A percentile compares a stretch with the other conserved stretches of the same genome.
Conservation (phyloP, 2,329 filamentous ascomycete species). For the Macrophomina phaseolina region DNA sequence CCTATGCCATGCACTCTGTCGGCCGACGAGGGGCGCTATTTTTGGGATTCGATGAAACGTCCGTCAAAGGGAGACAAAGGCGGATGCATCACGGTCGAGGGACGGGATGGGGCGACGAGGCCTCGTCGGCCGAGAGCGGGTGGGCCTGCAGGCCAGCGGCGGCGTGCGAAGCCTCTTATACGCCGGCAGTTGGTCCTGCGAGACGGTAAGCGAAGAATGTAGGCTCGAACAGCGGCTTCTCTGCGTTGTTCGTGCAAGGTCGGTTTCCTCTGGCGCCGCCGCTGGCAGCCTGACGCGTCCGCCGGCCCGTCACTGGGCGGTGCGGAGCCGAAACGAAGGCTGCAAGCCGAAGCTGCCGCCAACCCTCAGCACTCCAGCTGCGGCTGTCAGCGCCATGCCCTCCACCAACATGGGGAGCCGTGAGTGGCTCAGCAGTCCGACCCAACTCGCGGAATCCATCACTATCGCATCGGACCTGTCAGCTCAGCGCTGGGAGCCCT, state of each 20-base stretch:
- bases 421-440: constrained; percentile 21
- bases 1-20: background rate
- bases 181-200: background rate
- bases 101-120: background rate
- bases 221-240: background rate
- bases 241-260: constrained; percentile 3
- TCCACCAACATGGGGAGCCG: constrained; percentile 16
- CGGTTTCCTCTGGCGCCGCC: background rate
- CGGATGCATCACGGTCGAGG: background rate
- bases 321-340: constrained; percentile 21
- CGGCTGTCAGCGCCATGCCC: constrained; percentile 15
- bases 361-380: background rate
- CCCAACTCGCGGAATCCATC: constrained; percentile 18
- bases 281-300: background rate
- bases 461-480: constrained; percentile 7
- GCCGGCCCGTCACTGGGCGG: background rate
- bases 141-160: background rate
- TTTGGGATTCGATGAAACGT: constrained; percentile 18
- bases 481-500: constrained; percentile 4
- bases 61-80: background rate
- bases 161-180: constrained; percentile 1
- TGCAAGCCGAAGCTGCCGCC: constrained; percentile 2
- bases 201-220: constrained; percentile 1
- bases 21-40: constrained; percentile 20
- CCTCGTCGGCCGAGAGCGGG: constrained; percentile 6